Base-by-base conservation (phyloP, 2,329 filamentous ascomycete genomes). In the Grosmannia serpens region DNA sequence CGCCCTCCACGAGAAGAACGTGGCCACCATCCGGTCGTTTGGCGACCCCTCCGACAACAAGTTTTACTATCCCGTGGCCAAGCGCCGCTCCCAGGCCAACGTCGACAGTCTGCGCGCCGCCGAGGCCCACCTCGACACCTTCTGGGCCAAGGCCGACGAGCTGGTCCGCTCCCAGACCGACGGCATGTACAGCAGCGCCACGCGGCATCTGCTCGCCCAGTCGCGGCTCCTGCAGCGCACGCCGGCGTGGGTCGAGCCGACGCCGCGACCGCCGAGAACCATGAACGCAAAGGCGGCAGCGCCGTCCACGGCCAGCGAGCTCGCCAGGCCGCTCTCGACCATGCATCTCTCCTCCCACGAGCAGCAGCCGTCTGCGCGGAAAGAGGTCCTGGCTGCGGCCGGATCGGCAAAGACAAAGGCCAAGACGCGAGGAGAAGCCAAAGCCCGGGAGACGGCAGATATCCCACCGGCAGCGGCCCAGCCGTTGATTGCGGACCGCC, bases 121-220 rank as follows among this genome's bases (percentile, higher is more conserved):
- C 0, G 80, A 84, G 66, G 29, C 49, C 0, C 70, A 73, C 29
- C 69, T 83, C 5, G 78, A 81, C 62, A 58, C 53, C 0, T 76
- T 80, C 59, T 81, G 77, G 78, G 59, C 55, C 2, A 64, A 57
- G 0, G 58, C 74, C 31, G 73, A 77, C 57, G 31, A 44, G 26
- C 27, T 64, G 1, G 27, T 70, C 3, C 58, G 62, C 8, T 9
- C 6, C 1, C 60, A 61, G 4, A 58, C 47, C 17, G 65, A 62
- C 0, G 66, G 64, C 6, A 67, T 67, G 20, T 64, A 69, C 46
- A 22, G 64, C 6, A 67, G 67, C n/a, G 64, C 69, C 46, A 22
- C 69, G 1, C 27, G 64, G 10, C 59, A 61, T 1, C 59, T 75
- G 0, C 62, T 76, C 4, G 67, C 67, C 0, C 66, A 71, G 33